phyloP scores from a whole-genome alignment of 257 asterid species.

The Ehretia macrophylla region DNA sequence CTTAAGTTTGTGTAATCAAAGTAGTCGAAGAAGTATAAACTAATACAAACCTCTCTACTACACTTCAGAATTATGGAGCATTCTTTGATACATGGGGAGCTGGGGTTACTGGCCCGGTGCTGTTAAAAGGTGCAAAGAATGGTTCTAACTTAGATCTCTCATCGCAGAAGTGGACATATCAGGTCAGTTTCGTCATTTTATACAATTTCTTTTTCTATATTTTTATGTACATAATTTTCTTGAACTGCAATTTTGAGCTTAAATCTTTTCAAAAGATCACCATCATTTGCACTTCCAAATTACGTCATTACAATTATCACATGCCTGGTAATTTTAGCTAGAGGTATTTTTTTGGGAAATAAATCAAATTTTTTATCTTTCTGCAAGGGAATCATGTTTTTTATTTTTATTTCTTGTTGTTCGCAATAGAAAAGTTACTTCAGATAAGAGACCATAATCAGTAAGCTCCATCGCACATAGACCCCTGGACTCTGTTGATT shows the following conservation, averaged over 20 bases:
- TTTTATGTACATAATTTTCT: no score
- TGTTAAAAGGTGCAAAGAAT: constrained; percentile 38
- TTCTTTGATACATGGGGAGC: constrained; percentile 54
- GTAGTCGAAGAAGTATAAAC: background rate
- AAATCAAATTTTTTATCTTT: background rate
- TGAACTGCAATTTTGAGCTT: background rate
- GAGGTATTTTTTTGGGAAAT: background rate
- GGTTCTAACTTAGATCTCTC: constrained; percentile 61
- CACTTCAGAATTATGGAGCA: constrained; percentile 67
- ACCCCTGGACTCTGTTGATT: background rate
- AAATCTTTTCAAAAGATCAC: background rate
- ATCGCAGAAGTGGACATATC: constrained; percentile 62
- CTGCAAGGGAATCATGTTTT: no score
- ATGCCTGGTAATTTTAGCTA: background rate
- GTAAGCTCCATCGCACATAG: no score
- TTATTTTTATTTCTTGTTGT: background rate
- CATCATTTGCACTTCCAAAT: background rate
- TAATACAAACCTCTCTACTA: constrained; percentile 12
- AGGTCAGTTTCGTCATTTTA: constrained; percentile 33
- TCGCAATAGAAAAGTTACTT: background rate
- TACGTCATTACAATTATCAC: background rate
- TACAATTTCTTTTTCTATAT: background rate
- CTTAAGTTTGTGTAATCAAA: background rate
- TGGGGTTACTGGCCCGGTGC: constrained; percentile 72
- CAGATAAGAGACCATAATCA: no score